Base-by-base conservation (phyloP, 345 rosid genomes). In the Nephelium lappaceum region DNA sequence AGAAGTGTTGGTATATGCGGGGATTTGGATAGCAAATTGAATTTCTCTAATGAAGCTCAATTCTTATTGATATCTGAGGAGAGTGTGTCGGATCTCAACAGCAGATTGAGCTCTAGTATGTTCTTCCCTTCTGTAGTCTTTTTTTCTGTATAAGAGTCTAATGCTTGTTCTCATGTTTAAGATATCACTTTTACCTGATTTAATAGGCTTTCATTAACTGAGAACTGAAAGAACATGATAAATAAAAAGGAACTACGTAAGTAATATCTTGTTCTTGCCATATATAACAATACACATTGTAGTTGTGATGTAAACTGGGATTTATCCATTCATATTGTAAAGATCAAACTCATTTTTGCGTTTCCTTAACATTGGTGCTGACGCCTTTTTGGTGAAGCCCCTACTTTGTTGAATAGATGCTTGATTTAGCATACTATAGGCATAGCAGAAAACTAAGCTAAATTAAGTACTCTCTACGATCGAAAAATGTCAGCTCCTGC, bases 1-100 rank as follows among this genome's bases (percentile, higher is more conserved):
- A 74, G 79, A 83, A 79, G 79, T 73, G 69, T 64, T 45, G 89
- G 80, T 38, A 64, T 80, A 80, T 94, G 99, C 85, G 86, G 95
- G 83, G 92, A 90, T 80, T 82, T 82, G 80, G 88, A 81, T 53
- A 84, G 88, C 83, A 87, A 77, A 77, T 82, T 89, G 83, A 94
- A 87, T 83, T 96, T 94, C 85, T 81, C 91, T 73, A 96, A 96
- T 73, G 99, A 94, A 90, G 99, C 95, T 84, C 98, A 92, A 86
- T 89, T 92, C 82, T 83, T 96, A 71, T 81, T 94, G 79, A 78
- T 96, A 85, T 89, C 97, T 0, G 97, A 93, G 83, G 97, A 88
- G 85, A 96, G 99, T 43, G 82, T 94, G 41, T 85, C 91, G 4
- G 97, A 96, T 83, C 94, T 96, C 70, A 86, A 87, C 83, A 83